A percentile compares a stretch with the other conserved stretches of the same genome.
Conservation (phyloP, 768 basidiomycete genomes). For the Strobilomyces dryophilus region DNA sequence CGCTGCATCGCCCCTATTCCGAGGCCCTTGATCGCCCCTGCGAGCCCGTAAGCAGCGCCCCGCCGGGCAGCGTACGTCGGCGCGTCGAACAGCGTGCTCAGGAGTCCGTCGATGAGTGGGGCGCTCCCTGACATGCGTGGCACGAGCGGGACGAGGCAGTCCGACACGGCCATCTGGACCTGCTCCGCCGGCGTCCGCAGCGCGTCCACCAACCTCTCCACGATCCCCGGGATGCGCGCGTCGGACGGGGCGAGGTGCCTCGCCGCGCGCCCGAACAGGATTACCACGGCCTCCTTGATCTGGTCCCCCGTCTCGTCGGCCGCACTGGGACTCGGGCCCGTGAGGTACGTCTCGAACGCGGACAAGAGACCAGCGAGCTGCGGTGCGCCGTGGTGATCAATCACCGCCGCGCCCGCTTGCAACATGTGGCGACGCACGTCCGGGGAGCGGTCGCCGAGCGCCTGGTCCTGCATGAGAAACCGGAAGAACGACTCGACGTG, state of each 20-base stretch:
- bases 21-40: slow-evolving; percentile 88
- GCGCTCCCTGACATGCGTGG: slow-evolving; percentile 51
- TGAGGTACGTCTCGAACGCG: slow-evolving; percentile 78
- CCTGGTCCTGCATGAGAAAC: slow-evolving; percentile 83
- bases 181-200: slow-evolving; percentile 93
- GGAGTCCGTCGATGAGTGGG: slow-evolving; percentile 68
- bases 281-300: slow-evolving; percentile 92
- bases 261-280: slow-evolving; percentile 90
- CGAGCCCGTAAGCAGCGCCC: slow-evolving; percentile 96
- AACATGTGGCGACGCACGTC: slow-evolving; percentile 88
- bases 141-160: slow-evolving; percentile 88
- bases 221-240: slow-evolving; percentile 71
- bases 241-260: slow-evolving; percentile 80
- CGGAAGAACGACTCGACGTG: slow-evolving; percentile 71
- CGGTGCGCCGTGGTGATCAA: slow-evolving; percentile 77
- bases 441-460: slow-evolving; percentile 78
- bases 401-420: slow-evolving; percentile 72
- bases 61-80: slow-evolving; percentile 90
- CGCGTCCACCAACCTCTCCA: slow-evolving; percentile 82
- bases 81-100: slow-evolving; percentile 71
- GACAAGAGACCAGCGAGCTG: slow-evolving; percentile 71
- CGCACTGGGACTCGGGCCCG: slow-evolving; percentile 34
- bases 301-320: slow-evolving; percentile 76
- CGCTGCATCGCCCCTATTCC: slow-evolving; percentile 86
- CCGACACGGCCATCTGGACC: slow-evolving; percentile 94